Base-by-base conservation (phyloP, 768 basidiomycete species). In the Tricholoma furcatifolium region DNA sequence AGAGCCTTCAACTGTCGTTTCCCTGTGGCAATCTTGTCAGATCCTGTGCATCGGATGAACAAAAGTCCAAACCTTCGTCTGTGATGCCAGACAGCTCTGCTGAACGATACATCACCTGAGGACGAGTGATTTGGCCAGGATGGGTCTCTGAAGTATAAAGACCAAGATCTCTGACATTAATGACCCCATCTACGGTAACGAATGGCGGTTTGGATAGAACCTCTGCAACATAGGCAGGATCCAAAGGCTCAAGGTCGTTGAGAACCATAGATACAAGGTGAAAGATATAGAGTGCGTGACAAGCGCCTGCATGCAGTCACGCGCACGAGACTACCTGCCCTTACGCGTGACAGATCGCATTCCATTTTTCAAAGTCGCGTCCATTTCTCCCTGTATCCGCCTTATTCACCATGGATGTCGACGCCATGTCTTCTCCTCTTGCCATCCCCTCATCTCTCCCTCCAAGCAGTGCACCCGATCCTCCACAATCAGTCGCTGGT, bases 151-250 rank as follows among this genome's bases (percentile, higher is more conserved):
- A 80, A 46, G 80, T 70, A 62, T 87, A 83, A 42, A 72, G 73
- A 31, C 88, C 90, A 9, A 92, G 74, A 68, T 89, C 86, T 50
- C 90, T 78, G 46, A 86, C 75, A 65, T 92, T 92, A 59, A 80
- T 81, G 8, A 91, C 87, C 27, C 90, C 90, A n/a, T 80, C 66
- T 59, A 91, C 75, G 15, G 73, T 63, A 8, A 89, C 78, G 59
- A 92, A 92, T 0, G 90, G 90, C 7, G 81, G 83, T 21, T 74
- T 75, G 1, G 87, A 88, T 35, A 91, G 79, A 9, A 81, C 68
- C 20, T 84, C 76, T 6, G 77, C 70, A 17, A 91, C 87, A 68
- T 83, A 82, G 15, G 65, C 67, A 2, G 87, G 81, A 62, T 91
- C 88, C 42, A 91, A 69, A 39, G 85, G 81, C 51, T 83, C 82